Evolutionary conservation across 2,329 filamentous ascomycete genomes (phyloP).

Genomic region (Diaporthe sp.): DNA sequence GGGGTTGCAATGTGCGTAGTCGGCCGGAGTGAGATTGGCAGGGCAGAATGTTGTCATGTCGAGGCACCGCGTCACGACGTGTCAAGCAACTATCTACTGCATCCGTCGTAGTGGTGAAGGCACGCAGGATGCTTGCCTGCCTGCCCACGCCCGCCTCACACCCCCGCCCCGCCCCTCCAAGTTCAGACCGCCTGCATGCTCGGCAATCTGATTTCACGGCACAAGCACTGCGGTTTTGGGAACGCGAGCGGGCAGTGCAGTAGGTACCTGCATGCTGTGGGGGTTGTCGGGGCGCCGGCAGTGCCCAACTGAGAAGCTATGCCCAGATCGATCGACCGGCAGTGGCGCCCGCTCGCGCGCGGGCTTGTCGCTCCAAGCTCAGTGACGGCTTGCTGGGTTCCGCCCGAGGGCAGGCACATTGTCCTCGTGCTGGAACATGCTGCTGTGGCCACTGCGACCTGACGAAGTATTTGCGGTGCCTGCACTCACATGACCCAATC

Average conservation of each 20-base stretch:
- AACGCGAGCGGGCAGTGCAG: background rate
- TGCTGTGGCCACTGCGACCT: background rate
- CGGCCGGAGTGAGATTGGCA: background rate
- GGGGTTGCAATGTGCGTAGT: constrained; percentile 21
- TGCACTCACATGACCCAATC: background rate
- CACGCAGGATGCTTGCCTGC: background rate
- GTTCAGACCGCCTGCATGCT: background rate
- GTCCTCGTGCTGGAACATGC: background rate
- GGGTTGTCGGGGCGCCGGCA: no score
- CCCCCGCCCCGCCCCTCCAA: no score
- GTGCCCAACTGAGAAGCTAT: background rate
- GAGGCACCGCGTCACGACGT: constrained; percentile 16
- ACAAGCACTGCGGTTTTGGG: background rate
- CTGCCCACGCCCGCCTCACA: constrained; percentile 3
- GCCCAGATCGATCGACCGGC: constrained; percentile 19
- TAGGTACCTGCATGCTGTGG: background rate
- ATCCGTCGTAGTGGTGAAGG: background rate
- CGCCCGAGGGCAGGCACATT: background rate
- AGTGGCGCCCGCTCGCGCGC: constrained; percentile 3
- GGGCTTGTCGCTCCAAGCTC: background rate
- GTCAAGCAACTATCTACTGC: background rate
- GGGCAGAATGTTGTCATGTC: background rate
- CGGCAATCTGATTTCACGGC: constrained; percentile 20
- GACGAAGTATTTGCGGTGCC: background rate
- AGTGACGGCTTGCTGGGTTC: background rate